A percentile compares a stretch with the other conserved stretches of the same genome.
phyloP scores from a whole-genome alignment of 441 rosid species.

The Corymbia calophylla region DNA sequence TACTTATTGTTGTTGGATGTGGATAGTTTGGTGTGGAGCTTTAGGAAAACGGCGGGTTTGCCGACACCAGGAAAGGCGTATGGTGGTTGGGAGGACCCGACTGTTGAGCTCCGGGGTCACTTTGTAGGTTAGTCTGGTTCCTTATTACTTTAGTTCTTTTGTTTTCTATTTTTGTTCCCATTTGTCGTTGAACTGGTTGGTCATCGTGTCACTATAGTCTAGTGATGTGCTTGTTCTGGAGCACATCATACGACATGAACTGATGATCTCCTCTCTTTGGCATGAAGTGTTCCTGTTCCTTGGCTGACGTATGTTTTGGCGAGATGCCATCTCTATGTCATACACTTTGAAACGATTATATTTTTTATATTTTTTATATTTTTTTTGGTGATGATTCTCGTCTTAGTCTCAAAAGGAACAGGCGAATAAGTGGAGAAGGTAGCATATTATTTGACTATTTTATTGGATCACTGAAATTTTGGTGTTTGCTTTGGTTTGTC shows the following conservation, averaged over 20 bases:
- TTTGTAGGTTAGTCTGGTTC: slow-evolving; percentile 60
- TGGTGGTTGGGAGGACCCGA: slow-evolving; percentile 85
- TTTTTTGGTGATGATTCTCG: background rate
- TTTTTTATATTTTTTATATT: too few species aligned
- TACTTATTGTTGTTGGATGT: slow-evolving; percentile 76
- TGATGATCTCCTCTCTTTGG: background rate
- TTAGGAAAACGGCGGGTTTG: slow-evolving; percentile 73
- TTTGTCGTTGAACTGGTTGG: background rate
- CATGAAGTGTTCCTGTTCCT: background rate
- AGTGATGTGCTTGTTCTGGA: background rate
- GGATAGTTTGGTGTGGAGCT: slow-evolving; percentile 77
- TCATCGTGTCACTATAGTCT: background rate
- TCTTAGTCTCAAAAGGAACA: background rate
- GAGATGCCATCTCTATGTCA: background rate
- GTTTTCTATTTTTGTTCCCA: background rate
- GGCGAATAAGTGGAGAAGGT: background rate
- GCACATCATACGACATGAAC: background rate
- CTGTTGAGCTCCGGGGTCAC: slow-evolving; percentile 80
- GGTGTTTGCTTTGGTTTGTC: background rate
- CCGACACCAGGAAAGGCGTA: slow-evolving; percentile 48
- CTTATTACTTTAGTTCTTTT: background rate
- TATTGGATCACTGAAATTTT: background rate
- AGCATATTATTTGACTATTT: background rate
- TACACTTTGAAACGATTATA: background rate
- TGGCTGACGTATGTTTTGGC: background rate